Evolutionary conservation across 2,329 filamentous ascomycete genomes (phyloP), one percentile per base, ranked within the genome.

Genomic region (Colletotrichum liriopes): DNA sequence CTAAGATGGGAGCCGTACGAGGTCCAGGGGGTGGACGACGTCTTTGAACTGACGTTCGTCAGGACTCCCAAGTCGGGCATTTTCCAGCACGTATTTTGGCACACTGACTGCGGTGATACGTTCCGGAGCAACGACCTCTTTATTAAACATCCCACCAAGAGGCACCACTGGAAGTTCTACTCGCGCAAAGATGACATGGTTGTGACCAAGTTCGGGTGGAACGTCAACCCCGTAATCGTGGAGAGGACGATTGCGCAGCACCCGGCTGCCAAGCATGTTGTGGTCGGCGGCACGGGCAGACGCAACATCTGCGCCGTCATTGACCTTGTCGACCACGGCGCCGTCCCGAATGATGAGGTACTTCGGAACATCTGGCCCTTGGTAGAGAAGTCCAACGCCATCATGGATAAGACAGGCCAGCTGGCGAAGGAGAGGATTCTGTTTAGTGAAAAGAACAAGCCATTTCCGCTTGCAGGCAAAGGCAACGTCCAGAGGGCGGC

Each of bases 381-480:
- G 61, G 85, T 86, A 32, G 84, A 87, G 77, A 88, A 88, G 76
- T 75, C 87, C 7, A 88, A 88, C 73, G 73, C 75, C 2, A 74
- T 87, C 1, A 76, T 88, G 26, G 83, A 85, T 0, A 77, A 74
- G 1, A 74, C 87, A 1, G 88, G 85, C 84, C 82, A 84, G 0
- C 43, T 78, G 5, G 79, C 87, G 1, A 79, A 83, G 54, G 73
- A 79, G 16, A 52, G 47, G 18, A 63, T 67, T 9, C 14, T 63
- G 11, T 63, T 63, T 39, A 84, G 81, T 4, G 87, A 87, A 75
- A 77, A 81, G 0, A 73, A 78, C 11, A 85, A 83, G 73, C 84
- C 85, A 0, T 85, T 88, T 55, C 76, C 79, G 0, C 80, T 84
- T 2, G 81, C 86, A 1, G 79, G 80, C 0, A 88, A 88, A 74